Percentiles rank a stretch among this genome's conserved stretches.
phyloP scores from a whole-genome alignment of 2,329 filamentous ascomycete genomes.

The Sclerotinia subarctica region DNA sequence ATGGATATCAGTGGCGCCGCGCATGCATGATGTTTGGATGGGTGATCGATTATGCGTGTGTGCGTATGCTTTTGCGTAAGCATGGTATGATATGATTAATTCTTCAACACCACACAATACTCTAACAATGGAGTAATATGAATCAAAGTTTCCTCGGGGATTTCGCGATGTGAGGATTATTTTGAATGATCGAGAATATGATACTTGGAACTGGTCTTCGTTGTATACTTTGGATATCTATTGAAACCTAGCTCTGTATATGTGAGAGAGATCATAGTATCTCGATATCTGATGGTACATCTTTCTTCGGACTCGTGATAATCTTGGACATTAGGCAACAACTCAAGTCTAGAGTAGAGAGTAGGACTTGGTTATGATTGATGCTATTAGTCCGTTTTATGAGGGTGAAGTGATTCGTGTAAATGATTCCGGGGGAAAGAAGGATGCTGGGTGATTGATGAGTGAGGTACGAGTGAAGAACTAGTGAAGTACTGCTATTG shows the following conservation, averaged over 20 bases:
- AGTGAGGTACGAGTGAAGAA: no score
- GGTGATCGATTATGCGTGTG: neutral
- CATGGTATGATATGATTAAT: neutral
- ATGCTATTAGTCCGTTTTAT: neutral
- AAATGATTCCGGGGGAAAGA: no score
- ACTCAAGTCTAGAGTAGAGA: neutral
- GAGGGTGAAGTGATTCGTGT: neutral
- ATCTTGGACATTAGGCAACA: neutral
- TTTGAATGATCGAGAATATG: no score
- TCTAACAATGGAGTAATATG: neutral
- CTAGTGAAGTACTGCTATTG: no score
- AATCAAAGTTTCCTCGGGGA: neutral
- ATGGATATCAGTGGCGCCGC: conserved; percentile 2
- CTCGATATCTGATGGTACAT: neutral
- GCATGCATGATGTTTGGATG: conserved; percentile 14
- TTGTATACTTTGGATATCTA: neutral
- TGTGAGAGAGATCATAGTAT: neutral
- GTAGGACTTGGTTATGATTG: neutral
- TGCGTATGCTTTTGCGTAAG: neutral
- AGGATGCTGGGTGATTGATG: no score
- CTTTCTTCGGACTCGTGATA: neutral
- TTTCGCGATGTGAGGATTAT: neutral
- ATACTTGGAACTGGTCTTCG: neutral
- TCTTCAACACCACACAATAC: conserved; percentile 9
- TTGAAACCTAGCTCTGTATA: neutral